A percentile compares a stretch with the other conserved stretches of the same genome.
phyloP scores from a whole-genome alignment of 2,329 filamentous ascomycete species.

The Curvularia hawaiiensis region DNA sequence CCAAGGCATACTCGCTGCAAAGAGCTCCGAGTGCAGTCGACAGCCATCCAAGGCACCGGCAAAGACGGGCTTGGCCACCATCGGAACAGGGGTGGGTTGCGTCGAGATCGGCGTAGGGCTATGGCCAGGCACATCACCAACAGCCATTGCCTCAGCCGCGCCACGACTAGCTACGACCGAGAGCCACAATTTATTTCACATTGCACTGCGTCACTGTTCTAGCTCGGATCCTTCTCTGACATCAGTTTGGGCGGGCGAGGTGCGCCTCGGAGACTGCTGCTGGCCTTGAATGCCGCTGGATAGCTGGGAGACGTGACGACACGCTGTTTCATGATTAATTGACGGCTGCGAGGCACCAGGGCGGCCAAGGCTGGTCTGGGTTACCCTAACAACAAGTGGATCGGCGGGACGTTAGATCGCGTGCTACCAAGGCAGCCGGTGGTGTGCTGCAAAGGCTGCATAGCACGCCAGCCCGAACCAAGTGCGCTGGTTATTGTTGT shows the following conservation, averaged over 20 bases:
- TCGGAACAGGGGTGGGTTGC: not conserved
- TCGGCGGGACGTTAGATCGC: constrained; percentile 2
- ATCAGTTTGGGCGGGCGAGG: not conserved
- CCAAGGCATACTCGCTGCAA: not conserved
- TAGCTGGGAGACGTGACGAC: constrained; percentile 15
- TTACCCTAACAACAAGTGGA: constrained; percentile 17
- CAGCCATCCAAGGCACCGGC: not conserved
- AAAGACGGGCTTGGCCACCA: constrained; percentile 1
- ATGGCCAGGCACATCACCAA: not conserved
- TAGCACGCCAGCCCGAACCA: not conserved
- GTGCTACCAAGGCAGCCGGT: not conserved
- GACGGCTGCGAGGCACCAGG: not conserved
- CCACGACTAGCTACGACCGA: not conserved
- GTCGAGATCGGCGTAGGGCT: constrained; percentile 2
- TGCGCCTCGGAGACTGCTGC: not conserved
- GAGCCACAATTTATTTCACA: constrained; percentile 1
- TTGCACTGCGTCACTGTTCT: not conserved
- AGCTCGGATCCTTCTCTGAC: not conserved
- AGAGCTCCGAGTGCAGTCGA: not conserved
- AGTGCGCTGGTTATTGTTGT: not conserved
- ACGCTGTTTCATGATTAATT: constrained; percentile 16
- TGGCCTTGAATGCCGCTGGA: not conserved
- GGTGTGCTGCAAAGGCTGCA: not conserved
- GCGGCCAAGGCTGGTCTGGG: constrained; percentile 6
- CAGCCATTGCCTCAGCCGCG: not conserved